Base-by-base conservation (phyloP, 2,329 filamentous ascomycete species). In the Camillea tinctor region DNA sequence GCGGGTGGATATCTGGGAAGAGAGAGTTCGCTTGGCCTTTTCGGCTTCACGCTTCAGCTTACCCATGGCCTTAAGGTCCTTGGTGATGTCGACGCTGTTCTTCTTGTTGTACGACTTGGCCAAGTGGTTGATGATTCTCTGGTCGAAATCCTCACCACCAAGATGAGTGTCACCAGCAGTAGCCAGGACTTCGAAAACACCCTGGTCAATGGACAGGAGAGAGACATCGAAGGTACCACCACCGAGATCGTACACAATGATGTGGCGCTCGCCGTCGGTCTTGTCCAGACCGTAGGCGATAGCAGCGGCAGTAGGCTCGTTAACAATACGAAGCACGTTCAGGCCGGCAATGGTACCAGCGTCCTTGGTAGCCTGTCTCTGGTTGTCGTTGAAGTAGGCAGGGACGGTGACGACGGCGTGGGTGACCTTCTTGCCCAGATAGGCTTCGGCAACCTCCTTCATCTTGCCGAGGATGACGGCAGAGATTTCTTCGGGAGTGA, bases 21-120 rank as follows among this genome's bases (percentile, higher is more conserved):
- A 97, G 59, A 99, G 89, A 71, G 93, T 96, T 75, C 95, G 92
- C 91, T 99, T 99, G 81, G 95, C 95, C 88, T 97, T 97, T 81
- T 99, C 95, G 71, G 95, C 94, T 81, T 98, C 95, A 73, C 95
- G 93, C 92, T 98, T 98, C 72, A 99, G 88, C 84, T 98, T 99
- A 82, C 93, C 92, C 93, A 98, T 98, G 69, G 94, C 90, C 91
- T 97, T 97, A 68, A 89, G 81, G 75, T 98, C 93, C 85, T 96
- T 96, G 81, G 88, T 91, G 76, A 98, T 87, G 71, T 99, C 93
- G 69, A 96, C 92, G 71, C 80, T 81, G 84, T 97, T 86, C 87
- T 97, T 95, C 90, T 97, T 97, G 89, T 98, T 98, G 88, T 96
- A 98, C 72, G 86, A 84, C 90, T 98, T 97, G 84, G 90, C 89